Conservation (phyloP, 2,329 filamentous ascomycete species). For the Hypomyces perniciosus region DNA sequence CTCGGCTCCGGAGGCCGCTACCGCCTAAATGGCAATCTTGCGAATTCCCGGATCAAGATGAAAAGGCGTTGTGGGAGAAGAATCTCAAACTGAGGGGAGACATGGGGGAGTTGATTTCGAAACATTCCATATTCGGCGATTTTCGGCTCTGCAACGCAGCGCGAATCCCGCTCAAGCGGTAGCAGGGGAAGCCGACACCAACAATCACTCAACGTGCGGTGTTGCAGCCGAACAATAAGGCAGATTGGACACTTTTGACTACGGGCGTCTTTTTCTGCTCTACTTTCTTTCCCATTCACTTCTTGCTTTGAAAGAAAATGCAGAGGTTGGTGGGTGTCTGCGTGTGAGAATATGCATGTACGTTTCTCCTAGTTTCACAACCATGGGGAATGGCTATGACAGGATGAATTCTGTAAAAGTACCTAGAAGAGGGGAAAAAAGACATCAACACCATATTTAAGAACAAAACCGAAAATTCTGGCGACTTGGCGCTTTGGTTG, state of each 20-base stretch:
- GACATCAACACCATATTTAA: background rate
- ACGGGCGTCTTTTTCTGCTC: background rate
- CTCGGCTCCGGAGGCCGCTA: constrained; percentile 32
- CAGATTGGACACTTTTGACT: background rate
- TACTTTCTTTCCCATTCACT: background rate
- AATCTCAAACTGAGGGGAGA: background rate
- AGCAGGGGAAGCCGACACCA: background rate
- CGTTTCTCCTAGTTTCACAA: too few species aligned
- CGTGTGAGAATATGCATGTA: too few species aligned
- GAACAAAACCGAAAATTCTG: background rate
- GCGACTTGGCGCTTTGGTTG: too few species aligned
- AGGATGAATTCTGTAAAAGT: background rate
- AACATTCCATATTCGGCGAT: background rate
- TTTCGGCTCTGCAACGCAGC: too few species aligned
- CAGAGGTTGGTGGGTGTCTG: too few species aligned
- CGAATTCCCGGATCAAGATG: too few species aligned
- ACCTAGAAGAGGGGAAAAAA: too few species aligned
- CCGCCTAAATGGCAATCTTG: constrained; percentile 17
- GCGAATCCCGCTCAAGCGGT: background rate
- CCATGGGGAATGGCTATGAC: background rate
- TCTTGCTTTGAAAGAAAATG: too few species aligned
- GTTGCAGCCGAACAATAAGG: background rate
- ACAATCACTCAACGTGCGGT: background rate
- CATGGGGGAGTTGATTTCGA: background rate
- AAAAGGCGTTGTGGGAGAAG: background rate